phyloP scores from a whole-genome alignment of 257 asterid genomes.

The Petunia secreta region DNA sequence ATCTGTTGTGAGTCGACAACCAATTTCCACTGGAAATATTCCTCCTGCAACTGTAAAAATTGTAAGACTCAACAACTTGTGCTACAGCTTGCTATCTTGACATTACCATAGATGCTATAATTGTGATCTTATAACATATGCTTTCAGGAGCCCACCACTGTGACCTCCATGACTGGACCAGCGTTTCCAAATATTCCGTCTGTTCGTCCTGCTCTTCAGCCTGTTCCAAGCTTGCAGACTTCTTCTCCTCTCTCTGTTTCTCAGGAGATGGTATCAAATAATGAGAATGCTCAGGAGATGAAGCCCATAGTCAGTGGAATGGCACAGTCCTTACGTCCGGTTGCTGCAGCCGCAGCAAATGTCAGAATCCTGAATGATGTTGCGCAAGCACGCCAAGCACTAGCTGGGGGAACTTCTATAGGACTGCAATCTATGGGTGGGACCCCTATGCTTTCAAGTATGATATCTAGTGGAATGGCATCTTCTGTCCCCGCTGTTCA shows the following conservation, averaged over 20 bases:
- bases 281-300: slow-evolving; percentile 68
- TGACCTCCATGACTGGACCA: slow-evolving; percentile 64
- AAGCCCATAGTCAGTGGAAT: slow-evolving; percentile 62
- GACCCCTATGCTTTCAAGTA: slow-evolving; percentile 81
- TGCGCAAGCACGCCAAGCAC: slow-evolving; percentile 86
- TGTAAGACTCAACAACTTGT: slow-evolving; percentile 51
- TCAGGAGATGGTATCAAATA: slow-evolving; percentile 59
- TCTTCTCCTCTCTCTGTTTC: slow-evolving; percentile 85
- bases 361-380: slow-evolving; percentile 83
- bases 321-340: slow-evolving; percentile 70
- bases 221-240: slow-evolving; percentile 67
- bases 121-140: slow-evolving; percentile 23
- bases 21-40: slow-evolving; percentile 60
- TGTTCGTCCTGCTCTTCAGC: slow-evolving; percentile 69
- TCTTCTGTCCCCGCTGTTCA: slow-evolving; percentile 78
- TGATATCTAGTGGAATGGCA: slow-evolving; percentile 85
- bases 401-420: slow-evolving; percentile 75
- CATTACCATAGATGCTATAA: background rate
- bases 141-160: slow-evolving; percentile 81
- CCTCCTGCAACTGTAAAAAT: slow-evolving; percentile 86
- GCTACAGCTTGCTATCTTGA: slow-evolving; percentile 11
- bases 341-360: slow-evolving; percentile 75
- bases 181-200: slow-evolving; percentile 69
- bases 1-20: slow-evolving; percentile 63
- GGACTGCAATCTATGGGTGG: slow-evolving; percentile 72